Conservation (phyloP, 441 rosid species). For the Pelargonium cotyledonis region DNA sequence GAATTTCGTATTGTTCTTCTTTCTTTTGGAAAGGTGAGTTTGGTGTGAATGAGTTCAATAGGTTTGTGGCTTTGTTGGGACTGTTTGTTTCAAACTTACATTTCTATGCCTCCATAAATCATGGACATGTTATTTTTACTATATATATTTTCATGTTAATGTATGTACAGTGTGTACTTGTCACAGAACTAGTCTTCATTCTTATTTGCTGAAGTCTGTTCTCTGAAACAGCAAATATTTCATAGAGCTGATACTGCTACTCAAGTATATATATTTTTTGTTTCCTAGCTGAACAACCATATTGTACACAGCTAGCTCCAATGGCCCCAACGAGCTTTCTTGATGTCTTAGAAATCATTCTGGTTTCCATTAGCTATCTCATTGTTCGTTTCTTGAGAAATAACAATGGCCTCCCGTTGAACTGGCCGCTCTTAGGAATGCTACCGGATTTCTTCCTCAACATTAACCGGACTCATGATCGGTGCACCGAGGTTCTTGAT, state of each 20-base stretch:
- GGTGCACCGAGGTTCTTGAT: conserved; percentile 22
- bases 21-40: background rate
- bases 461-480: conserved; percentile 30
- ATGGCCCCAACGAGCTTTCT: conserved; percentile 1
- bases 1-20: background rate
- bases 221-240: too few species aligned
- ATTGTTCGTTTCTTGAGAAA: background rate
- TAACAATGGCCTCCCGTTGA: conserved; percentile 15
- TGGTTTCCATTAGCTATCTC: background rate
- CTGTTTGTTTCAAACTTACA: conserved; percentile 1
- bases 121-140: background rate
- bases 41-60: conserved; percentile 1
- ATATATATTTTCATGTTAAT: too few species aligned
- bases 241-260: too few species aligned
- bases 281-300: too few species aligned
- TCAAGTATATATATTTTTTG: too few species aligned
- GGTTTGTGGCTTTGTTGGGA: conserved; percentile 8
- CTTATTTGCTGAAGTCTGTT: too few species aligned
- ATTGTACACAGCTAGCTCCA: background rate
- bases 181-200: too few species aligned
- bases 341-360: background rate
- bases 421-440: conserved; percentile 45
- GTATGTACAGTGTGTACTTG: too few species aligned
- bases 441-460: conserved; percentile 28
- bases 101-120: background rate